These are phyloP conservation scores for Nicotiana undulata DNA, from an alignment of 257 asterid species.

Conservation along the genomic window DNA sequence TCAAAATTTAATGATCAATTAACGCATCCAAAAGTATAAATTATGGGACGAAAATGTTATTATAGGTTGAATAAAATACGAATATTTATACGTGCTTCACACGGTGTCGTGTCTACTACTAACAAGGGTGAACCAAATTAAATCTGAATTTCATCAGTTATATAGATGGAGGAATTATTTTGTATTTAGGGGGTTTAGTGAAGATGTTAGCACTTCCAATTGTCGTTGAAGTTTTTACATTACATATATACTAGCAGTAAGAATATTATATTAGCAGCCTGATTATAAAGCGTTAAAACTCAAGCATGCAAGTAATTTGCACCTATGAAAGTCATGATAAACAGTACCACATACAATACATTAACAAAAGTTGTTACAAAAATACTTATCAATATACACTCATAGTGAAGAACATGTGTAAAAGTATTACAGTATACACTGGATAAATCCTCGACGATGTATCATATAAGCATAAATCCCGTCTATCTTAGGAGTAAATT, in stretches of 20 bases:
- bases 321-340: not conserved
- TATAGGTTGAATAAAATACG: not conserved
- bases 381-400: not conserved
- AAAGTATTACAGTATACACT: not conserved
- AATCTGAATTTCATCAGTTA: not conserved
- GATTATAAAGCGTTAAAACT: not conserved
- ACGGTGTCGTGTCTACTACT: not conserved
- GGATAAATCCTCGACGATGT: not conserved
- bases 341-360: not conserved
- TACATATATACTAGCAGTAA: not conserved
- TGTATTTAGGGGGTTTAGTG: no score
- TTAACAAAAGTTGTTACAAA: not conserved
- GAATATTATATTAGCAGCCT: not conserved
- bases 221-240: not conserved
- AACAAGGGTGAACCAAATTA: not conserved
- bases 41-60: not conserved
- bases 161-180: not conserved
- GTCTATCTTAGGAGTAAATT: not conserved
- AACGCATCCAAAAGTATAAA: not conserved
- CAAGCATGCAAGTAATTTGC: not conserved
- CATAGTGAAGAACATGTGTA: not conserved
- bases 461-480: not conserved
- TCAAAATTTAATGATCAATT: not conserved
- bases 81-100: not conserved
- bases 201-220: no score